Base-by-base conservation (phyloP, 257 asterid genomes). In the Leptodermis oblonga region DNA sequence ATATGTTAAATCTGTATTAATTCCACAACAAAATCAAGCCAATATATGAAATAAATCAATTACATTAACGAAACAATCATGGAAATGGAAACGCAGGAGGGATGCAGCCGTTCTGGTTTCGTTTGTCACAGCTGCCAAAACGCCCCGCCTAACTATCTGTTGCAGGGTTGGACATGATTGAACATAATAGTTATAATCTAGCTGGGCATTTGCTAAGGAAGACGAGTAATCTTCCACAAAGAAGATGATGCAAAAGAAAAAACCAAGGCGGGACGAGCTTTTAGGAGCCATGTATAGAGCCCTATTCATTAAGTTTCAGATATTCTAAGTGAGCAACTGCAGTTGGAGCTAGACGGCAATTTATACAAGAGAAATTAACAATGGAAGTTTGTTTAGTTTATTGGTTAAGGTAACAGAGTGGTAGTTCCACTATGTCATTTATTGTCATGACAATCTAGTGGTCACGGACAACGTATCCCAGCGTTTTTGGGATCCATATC, bases 41-140 rank as follows among this genome's bases (percentile, higher is more conserved):
- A n/a, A n/a, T n/a, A n/a, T n/a, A n/a, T n/a, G n/a, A n/a, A n/a
- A n/a, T n/a, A n/a, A n/a, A n/a, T n/a, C n/a, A 59, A 41, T 68
- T 87, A 84, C 92, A 67, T 89, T 84, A 1, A 87, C 89, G 14
- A 89, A 81, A 39, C 95, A 89, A 55, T 87, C 96, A 20, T 90
- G 96, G 67, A 89, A 89, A 60, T 85, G 92, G 9, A 89, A 75
- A 0, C 95, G 89, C 2, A 87, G 87, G 62, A 90, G 79, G 25
- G 96, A 85, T 36, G 97, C 97, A 33, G 88, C 90, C 25, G 84
- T 88, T 68, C 92, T 81, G 42, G 80, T 45, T 60, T 90, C 92
- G 22, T 80, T 82, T 39, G 52, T 81, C 39, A 75, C 14, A 31
- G 96, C 96, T 22, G 87, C 62, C 86, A 84, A 79, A 70, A 90